Base-by-base conservation (phyloP, 139 green algal genomes). In the Asterochloris sp. region DNA sequence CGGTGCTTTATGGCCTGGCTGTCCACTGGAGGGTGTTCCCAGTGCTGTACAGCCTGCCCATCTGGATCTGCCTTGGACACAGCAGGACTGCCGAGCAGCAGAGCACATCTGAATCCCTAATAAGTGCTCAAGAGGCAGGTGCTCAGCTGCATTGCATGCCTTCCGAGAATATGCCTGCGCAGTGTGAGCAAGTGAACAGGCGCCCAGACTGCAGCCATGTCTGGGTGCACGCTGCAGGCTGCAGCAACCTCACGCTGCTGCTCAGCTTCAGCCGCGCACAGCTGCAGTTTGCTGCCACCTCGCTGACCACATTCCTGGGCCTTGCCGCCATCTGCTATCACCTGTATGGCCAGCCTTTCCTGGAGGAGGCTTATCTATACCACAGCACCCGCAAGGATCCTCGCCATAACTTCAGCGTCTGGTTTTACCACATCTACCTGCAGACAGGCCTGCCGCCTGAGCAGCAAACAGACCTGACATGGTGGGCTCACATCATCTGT, bases 1-100 rank as follows among this genome's bases (percentile, higher is more conserved):
- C 73, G 12, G 38, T 91, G 21, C 29, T 94, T 76, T 98, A 94
- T 74, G 96, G 95, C 8, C 75, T 99, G 62, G 90, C 91, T 29
- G 96, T 98, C 68, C 96, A 99, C 84, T 93, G 96, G 78, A 88
- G 96, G 2, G 85, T 99, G 17, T 99, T 96, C 84, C 96, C 96
- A 9, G 90, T 98, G 62, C 95, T 99, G 74, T 98, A 96, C 80
- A 89, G 87, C 13, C 91, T 97, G 6, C 84, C 90, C 14, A 85
- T 95, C 9, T 82, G 94, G 77, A 86, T 93, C 71, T 84, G 61
- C 80, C 78, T 23, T 62, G 61, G 26, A 19, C 23, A 21, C n/a
- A 19, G n/a, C n/a, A 76, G 71, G 24, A 10, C 71, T 60, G 23
- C 4, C 71, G 8, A 24, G 8, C 71, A 76, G n/a, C 19, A 73